Base-by-base conservation (phyloP, 2,329 filamentous ascomycete genomes). In the Pyricularia grisea region DNA sequence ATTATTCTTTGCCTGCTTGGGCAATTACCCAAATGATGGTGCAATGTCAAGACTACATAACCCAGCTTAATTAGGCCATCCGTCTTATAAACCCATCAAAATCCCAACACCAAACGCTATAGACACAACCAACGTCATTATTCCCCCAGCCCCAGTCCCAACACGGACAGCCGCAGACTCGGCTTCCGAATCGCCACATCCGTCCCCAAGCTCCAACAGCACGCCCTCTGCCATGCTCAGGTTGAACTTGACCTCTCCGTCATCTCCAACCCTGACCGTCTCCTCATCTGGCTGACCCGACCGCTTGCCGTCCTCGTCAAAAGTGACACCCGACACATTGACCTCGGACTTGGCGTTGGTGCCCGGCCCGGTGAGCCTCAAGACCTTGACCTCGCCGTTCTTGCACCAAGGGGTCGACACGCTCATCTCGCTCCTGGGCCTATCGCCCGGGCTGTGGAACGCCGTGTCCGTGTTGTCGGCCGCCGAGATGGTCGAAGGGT, bases 341-440 rank as follows among this genome's bases (percentile, higher is more conserved):
- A 78, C 74, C 10, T 71, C 70, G 70, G 74, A 77, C 74, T 78
- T 78, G 12, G 77, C 77, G 66, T 79, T 79, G 33, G 77, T 78
- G 4, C 77, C 77, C 3, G 77, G 77, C 7, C 71, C 77, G 30
- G 70, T 71, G 9, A 79, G 72, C 58, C 77, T 71, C 20, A 75
- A 70, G 14, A 76, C 71, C 17, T 42, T 68, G n/a, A 76, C 74
- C 23, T 67, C 66, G 6, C 65, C 58, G 4, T 74, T 75, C 4
- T 71, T 27, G n/a, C 71, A 66, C 77, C 77, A 78, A 2, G 77
- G 71, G 64, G 77, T 78, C 27, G 71, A 23, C n/a, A 78, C 71
- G 23, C 67, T 71, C 23, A 77, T 71, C 42, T 74, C 73, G 12
- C 70, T 70, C 25, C 66, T 68, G 3, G 77, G 76, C 64, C 77